Percentiles rank a stretch among this genome's conserved stretches.
phyloP scores from a whole-genome alignment of 257 asterid species.

The Solanum bukasovii region DNA sequence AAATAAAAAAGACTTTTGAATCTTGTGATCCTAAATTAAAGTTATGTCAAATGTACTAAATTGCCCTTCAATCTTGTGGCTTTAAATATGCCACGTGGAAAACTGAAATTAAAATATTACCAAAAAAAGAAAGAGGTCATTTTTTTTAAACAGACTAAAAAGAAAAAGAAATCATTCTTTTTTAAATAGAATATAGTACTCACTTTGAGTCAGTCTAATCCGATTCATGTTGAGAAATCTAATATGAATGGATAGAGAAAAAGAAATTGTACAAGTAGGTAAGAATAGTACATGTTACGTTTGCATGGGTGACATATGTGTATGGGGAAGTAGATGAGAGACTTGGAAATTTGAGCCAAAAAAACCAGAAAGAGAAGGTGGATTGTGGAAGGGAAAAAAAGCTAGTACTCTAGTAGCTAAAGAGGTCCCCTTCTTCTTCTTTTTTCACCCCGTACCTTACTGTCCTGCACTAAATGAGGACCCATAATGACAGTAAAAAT shows the following conservation, averaged over 20 bases:
- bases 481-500: not conserved
- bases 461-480: not conserved
- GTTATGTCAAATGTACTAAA: no score
- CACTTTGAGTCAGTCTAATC: not conserved
- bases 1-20: no score
- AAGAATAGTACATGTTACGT: not conserved
- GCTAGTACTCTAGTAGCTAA: not conserved
- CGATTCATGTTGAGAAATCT: not conserved
- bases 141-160: no score
- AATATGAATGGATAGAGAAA: not conserved
- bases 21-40: no score
- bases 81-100: no score
- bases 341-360: not conserved
- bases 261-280: not conserved
- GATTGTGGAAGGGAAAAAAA: not conserved
- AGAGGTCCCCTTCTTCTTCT: not conserved
- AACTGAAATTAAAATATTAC: no score
- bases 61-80: no score
- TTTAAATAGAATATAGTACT: accelerated
- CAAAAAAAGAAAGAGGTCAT: no score
- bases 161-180: no score
- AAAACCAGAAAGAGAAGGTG: not conserved
- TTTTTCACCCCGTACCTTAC: not conserved
- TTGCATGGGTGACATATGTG: not conserved
- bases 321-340: not conserved